phyloP scores from a whole-genome alignment of 2,329 filamentous ascomycete genomes.

The Talaromyces sp. region DNA sequence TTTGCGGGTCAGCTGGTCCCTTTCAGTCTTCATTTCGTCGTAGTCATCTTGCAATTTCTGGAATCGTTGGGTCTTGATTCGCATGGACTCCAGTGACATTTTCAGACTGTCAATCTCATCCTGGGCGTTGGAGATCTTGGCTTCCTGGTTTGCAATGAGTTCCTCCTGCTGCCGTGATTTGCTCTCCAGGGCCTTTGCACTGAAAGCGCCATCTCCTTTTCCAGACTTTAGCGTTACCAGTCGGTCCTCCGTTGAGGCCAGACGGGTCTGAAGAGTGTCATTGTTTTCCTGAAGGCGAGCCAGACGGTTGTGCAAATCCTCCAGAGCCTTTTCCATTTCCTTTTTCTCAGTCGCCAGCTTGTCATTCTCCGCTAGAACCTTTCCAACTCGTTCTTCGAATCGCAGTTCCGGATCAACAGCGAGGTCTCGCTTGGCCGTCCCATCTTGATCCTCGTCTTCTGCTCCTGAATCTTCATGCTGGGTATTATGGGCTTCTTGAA shows the following conservation, averaged over 20 bases:
- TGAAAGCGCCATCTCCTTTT: conserved; percentile 44
- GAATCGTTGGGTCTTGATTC: conserved; percentile 40
- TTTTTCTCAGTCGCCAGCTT: conserved; percentile 50
- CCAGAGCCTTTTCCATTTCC: conserved; percentile 41
- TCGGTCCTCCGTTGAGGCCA: conserved; percentile 45
- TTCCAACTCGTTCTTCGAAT: conserved; percentile 45
- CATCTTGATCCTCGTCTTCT: conserved; percentile 33
- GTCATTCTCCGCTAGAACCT: conserved; percentile 53
- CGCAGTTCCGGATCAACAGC: conserved; percentile 41
- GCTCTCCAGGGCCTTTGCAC: conserved; percentile 38
- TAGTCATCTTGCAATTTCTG: conserved; percentile 47
- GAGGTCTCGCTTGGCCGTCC: conserved; percentile 27
- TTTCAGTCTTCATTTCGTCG: conserved; percentile 44
- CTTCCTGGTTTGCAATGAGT: conserved; percentile 66
- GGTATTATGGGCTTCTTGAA: conserved; percentile 41
- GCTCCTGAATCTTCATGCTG: conserved; percentile 32
- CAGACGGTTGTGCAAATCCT: conserved; percentile 55
- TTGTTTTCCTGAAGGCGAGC: conserved; percentile 52
- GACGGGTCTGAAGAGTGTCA: conserved; percentile 39
- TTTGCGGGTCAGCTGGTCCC: conserved; percentile 42
- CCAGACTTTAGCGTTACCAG: conserved; percentile 49
- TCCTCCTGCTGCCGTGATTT: conserved; percentile 61
- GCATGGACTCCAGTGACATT: conserved; percentile 40
- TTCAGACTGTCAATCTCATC: conserved; percentile 40
- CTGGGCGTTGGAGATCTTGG: conserved; percentile 53